Conservation (phyloP, 225 moss, liverwort and hornwort species). For the Climacium dendroides region DNA sequence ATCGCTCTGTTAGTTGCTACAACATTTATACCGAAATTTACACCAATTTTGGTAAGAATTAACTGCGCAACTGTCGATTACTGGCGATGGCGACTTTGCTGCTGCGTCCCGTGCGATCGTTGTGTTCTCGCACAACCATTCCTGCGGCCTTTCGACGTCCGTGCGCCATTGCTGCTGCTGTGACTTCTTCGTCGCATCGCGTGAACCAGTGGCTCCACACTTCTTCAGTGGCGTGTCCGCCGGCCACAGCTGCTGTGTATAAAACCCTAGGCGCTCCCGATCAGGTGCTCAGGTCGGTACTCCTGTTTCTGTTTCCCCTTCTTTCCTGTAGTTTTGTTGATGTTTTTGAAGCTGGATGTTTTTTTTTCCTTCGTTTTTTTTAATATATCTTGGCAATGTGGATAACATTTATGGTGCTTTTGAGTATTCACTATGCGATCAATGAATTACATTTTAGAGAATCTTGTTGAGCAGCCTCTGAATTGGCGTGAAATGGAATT, state of each 20-base stretch:
- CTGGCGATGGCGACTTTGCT: conserved; percentile 12
- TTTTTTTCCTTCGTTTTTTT: too few relatives aligned
- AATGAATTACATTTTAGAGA: not conserved
- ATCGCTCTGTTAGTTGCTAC: not conserved
- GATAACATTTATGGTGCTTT: not conserved
- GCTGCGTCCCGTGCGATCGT: conserved; percentile 15
- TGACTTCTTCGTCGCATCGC: not conserved
- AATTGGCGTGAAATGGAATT: not conserved
- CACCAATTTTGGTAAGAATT: not conserved
- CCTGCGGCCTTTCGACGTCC: not conserved
- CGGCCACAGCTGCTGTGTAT: conserved; percentile 62
- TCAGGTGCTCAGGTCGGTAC: conserved; percentile 60
- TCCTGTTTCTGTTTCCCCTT: not conserved
- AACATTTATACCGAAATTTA: not conserved
- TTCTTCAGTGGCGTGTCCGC: conserved; percentile 44
- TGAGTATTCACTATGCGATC: not conserved
- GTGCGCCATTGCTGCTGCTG: not conserved
- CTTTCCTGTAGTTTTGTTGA: not conserved
- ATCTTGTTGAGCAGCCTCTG: not conserved
- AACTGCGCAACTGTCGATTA: not conserved
- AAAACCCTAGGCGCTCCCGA: conserved; percentile 67
- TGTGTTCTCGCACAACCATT: not conserved
- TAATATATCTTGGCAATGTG: not conserved
- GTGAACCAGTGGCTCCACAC: conserved; percentile 13
- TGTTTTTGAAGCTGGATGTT: not conserved